Evolutionary conservation across 1,139 yeast genomes (phyloP).

Genomic region (Pichia inconspicua): DNA sequence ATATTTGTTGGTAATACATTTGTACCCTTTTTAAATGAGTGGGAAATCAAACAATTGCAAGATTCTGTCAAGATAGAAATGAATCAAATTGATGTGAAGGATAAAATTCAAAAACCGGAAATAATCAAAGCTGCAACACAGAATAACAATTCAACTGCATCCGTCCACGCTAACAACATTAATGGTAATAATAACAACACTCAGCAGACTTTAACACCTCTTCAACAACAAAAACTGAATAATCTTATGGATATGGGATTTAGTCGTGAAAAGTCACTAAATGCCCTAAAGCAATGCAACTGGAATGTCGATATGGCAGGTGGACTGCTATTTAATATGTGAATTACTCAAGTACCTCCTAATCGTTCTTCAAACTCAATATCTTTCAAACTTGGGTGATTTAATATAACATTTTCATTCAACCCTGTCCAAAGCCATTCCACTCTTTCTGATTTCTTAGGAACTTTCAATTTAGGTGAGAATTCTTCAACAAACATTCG

Average conservation of each 20-base stretch:
- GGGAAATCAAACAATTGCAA: constrained; percentile 20
- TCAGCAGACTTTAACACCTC: constrained; percentile 16
- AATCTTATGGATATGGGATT: constrained; percentile 68
- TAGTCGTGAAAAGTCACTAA: constrained; percentile 49
- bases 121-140: no score
- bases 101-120: not conserved
- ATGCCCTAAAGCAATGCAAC: constrained; percentile 56
- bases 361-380: not conserved
- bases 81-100: constrained; percentile 1
- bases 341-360: not conserved
- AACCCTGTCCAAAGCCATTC: constrained; percentile 75
- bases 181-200: constrained; percentile 2
- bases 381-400: constrained; percentile 29
- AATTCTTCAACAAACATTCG: constrained; percentile 77
- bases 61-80: constrained; percentile 3
- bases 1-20: constrained; percentile 59
- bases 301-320: constrained; percentile 89
- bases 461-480: constrained; percentile 52
- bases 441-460: constrained; percentile 37
- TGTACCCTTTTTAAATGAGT: constrained; percentile 14
- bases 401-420: constrained; percentile 41
- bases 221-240: constrained; percentile 28
- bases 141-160: no score
- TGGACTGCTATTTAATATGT: constrained; percentile 28
- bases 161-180: not conserved